Evolutionary conservation across 1,139 yeast species (phyloP).

Genomic region (Meyerozyma carpophila): DNA sequence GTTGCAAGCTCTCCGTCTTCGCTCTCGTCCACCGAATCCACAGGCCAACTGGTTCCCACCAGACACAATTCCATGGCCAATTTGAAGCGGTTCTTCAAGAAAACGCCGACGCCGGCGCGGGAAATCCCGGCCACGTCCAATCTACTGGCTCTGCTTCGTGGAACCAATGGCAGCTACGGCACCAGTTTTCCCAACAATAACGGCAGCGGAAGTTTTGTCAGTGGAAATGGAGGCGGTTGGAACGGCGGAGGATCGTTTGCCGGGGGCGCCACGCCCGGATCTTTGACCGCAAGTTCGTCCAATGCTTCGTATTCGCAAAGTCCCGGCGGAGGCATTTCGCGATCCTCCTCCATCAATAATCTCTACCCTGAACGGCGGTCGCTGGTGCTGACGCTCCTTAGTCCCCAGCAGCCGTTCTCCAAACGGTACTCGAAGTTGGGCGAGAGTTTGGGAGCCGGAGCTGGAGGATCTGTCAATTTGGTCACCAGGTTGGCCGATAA

Average conservation of each 20-base stretch:
- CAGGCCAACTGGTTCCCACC: conserved; percentile 15
- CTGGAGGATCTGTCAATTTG: conserved; percentile 87
- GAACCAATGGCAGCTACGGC: conserved; percentile 10
- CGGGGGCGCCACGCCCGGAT: background rate
- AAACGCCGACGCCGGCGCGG: conserved; percentile 29
- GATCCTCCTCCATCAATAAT: conserved; percentile 22
- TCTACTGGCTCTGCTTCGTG: conserved; percentile 36
- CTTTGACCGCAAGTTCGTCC: conserved; percentile 25
- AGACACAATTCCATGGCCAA: conserved; percentile 75
- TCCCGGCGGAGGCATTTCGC: conserved; percentile 22
- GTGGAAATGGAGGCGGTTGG: conserved; percentile 16
- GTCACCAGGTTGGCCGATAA: conserved; percentile 66
- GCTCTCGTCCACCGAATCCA: conserved; percentile 34
- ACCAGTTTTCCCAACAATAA: conserved; percentile 7
- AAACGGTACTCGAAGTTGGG: conserved; percentile 80
- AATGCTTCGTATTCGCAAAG: conserved; percentile 27
- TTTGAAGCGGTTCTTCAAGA: conserved; percentile 55
- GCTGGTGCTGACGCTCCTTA: conserved; percentile 29
- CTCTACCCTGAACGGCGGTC: conserved; percentile 34
- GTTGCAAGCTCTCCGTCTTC: conserved; percentile 36
- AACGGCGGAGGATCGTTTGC: background rate
- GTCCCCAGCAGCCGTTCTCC: conserved; percentile 46
- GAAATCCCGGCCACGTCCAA: conserved; percentile 28
- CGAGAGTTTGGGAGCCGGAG: conserved; percentile 90
- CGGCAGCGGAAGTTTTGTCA: background rate